phyloP scores from a whole-genome alignment of 2,329 filamentous ascomycete species.

The Didymella pomorum region DNA sequence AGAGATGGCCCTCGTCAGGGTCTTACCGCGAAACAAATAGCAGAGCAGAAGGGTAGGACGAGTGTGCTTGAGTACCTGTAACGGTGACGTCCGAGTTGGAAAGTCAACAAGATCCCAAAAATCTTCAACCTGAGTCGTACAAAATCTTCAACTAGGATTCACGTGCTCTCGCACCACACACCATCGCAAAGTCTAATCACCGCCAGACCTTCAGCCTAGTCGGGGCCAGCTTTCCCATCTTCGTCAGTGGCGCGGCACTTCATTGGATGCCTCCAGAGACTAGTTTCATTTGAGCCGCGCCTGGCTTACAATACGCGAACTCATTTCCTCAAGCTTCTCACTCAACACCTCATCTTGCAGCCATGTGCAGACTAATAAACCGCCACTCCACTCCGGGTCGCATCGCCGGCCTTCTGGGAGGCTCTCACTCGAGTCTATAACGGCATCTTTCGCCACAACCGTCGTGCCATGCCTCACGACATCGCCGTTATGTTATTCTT shows the following conservation, averaged over 20 bases:
- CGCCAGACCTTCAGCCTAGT: background rate
- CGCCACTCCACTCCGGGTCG: background rate
- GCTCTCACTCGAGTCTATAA: background rate
- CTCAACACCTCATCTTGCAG: background rate
- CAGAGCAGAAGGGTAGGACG: slow-evolving; percentile 14
- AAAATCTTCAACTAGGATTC: no score
- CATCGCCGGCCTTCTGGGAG: background rate
- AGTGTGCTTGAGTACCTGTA: background rate
- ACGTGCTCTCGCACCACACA: no score
- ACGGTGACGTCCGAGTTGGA: no score
- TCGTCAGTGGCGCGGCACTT: background rate
- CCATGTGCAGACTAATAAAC: background rate
- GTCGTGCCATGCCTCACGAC: background rate
- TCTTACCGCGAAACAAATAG: slow-evolving; percentile 24
- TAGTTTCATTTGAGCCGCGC: no score
- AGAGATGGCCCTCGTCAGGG: slow-evolving; percentile 21
- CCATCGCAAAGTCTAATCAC: background rate
- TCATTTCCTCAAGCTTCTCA: background rate
- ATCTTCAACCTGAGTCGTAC: no score
- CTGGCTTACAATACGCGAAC: background rate
- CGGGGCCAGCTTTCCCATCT: background rate
- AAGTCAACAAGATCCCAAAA: no score
- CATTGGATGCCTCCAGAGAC: background rate
- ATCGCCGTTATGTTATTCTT: background rate
- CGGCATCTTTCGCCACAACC: background rate